Percentiles rank a stretch among this genome's conserved stretches.
Conservation (phyloP, 2,329 filamentous ascomycete species). For the Rugonectria rugulosa region DNA sequence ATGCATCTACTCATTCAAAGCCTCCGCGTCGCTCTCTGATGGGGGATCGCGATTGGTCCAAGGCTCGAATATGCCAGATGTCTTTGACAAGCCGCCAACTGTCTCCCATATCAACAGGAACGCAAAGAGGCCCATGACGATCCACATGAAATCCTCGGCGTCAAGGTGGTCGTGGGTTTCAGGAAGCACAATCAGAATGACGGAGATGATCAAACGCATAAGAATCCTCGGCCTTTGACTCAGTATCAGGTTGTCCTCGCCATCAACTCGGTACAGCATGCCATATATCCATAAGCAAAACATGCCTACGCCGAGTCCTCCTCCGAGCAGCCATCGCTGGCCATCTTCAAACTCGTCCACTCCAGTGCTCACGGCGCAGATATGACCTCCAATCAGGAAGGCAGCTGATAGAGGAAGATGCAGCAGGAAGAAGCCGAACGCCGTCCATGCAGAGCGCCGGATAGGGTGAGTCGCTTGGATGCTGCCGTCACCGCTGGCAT, state of each 20-base stretch:
- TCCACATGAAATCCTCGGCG: conserved; percentile 47
- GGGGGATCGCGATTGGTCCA: conserved; percentile 43
- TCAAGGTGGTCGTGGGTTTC: conserved; percentile 43
- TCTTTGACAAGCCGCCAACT: conserved; percentile 44
- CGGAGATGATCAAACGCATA: conserved; percentile 43
- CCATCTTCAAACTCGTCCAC: conserved; percentile 50
- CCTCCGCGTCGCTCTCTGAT: conserved; percentile 30
- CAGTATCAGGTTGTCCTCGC: conserved; percentile 45
- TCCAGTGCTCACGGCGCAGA: conserved; percentile 50
- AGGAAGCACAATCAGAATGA: conserved; percentile 47
- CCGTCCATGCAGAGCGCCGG: conserved; percentile 52
- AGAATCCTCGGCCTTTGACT: conserved; percentile 45
- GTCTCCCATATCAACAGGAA: conserved; percentile 55
- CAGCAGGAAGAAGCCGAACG: conserved; percentile 54
- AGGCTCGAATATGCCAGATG: conserved; percentile 43
- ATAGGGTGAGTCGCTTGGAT: conserved; percentile 53
- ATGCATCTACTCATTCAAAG: not conserved
- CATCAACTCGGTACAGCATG: conserved; percentile 50
- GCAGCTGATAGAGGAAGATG: conserved; percentile 55
- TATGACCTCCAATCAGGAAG: conserved; percentile 56
- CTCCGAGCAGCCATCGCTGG: conserved; percentile 57
- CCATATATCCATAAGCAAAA: conserved; percentile 53
- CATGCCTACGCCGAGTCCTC: conserved; percentile 54
- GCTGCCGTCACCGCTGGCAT: conserved; percentile 57
- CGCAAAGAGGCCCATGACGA: conserved; percentile 53